Evolutionary conservation across 306 rosid species (phyloP).

Genomic region (Prosopis cineraria): DNA sequence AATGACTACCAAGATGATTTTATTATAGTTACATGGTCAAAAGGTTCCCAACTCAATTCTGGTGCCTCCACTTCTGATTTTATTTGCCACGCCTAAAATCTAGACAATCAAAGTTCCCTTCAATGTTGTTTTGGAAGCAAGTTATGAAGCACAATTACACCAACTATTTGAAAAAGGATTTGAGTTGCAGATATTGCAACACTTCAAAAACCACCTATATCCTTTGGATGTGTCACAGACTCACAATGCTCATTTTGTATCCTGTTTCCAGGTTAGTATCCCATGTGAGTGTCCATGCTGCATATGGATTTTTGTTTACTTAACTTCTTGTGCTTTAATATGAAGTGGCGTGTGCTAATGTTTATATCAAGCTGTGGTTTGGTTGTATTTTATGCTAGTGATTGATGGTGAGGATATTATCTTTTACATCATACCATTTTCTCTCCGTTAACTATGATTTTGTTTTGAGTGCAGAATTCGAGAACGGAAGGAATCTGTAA

Average conservation of each 20-base stretch:
- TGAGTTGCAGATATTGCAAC: background rate
- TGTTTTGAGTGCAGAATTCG: conserved; percentile 61
- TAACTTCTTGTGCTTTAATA: background rate
- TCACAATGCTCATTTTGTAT: background rate
- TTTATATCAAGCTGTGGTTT: background rate
- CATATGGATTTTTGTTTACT: background rate
- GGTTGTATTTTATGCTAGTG: conserved; percentile 3
- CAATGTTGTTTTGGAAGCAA: background rate
- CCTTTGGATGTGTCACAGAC: background rate
- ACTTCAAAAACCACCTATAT: background rate
- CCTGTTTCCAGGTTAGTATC: background rate
- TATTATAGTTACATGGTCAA: background rate
- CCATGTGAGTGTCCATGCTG: background rate
- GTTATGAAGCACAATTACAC: conserved; percentile 3
- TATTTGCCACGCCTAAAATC: background rate
- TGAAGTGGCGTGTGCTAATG: conserved; percentile 11
- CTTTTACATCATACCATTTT: background rate
- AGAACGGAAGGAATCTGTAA: conserved; percentile 90
- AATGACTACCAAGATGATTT: conserved; percentile 21
- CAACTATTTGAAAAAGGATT: background rate
- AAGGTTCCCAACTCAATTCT: background rate
- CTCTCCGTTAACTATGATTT: background rate
- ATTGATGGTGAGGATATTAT: background rate
- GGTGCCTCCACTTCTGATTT: conserved; percentile 12
- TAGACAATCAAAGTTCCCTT: conserved; percentile 13